Evolutionary conservation across 2,329 filamentous ascomycete species (phyloP).

Genomic region (Arthrobotrys sphaeroides): DNA sequence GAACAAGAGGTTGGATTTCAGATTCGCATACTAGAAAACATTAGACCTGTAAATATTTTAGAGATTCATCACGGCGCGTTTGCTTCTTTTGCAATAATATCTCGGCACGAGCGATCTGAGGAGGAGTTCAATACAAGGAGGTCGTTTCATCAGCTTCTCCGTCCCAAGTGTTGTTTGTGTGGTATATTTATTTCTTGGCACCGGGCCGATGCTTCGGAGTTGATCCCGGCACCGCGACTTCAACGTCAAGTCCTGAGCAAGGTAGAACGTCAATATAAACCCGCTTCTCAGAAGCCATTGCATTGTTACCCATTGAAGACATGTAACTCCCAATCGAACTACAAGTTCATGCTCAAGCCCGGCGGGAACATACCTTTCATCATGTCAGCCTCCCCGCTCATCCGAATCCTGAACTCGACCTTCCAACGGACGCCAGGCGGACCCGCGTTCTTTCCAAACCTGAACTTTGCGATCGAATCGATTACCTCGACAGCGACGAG

Average conservation of each 20-base stretch:
- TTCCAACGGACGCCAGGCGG: constrained; percentile 84
- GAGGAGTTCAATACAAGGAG: no score
- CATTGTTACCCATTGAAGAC: neutral
- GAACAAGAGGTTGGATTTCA: constrained; percentile 64
- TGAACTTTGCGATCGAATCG: constrained; percentile 76
- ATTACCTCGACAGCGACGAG: constrained; percentile 60
- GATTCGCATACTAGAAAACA: constrained; percentile 60
- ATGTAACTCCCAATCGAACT: neutral
- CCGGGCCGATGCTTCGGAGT: neutral
- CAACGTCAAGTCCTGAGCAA: neutral
- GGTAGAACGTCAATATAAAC: neutral
- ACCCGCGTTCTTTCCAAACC: constrained; percentile 75
- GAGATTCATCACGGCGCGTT: neutral
- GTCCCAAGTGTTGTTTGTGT: constrained; percentile 81
- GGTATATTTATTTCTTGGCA: constrained; percentile 74
- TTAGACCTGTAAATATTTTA: neutral
- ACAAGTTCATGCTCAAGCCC: constrained; percentile 70
- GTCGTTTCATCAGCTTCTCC: no score
- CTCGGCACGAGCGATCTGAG: no score
- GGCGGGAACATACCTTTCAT: constrained; percentile 82
- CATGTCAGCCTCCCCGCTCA: constrained; percentile 39
- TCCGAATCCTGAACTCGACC: constrained; percentile 79
- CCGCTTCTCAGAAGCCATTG: neutral
- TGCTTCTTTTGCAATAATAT: neutral
- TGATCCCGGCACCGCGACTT: constrained; percentile 47